Evolutionary conservation across 1,284 basidiomycete species (phyloP), one percentile per base, ranked within the genome.

Genomic region (Apiotrichum laibachii): DNA sequence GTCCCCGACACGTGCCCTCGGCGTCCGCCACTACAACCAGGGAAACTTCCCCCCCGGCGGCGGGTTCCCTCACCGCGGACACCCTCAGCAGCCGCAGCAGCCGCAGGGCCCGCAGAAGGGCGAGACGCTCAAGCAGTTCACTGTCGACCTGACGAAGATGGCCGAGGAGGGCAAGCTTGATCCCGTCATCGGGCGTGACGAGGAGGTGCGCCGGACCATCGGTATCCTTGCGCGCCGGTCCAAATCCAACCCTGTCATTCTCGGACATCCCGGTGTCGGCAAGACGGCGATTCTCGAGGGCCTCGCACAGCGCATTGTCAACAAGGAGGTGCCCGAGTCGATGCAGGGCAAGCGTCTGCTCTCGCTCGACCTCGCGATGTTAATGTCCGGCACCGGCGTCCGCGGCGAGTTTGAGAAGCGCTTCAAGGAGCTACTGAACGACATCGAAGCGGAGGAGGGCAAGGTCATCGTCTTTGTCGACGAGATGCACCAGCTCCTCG

Each of bases 241-340:
- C 1, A 92, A 93, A 76, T 89, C 86, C 15, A 94, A 94, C 71
- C 92, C 92, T 5, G 90, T 94, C 4, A 68, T 83, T 18, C 72
- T 82, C 11, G 81, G 81, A 26, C 69, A 73, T 21, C 89, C 90
- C 10, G 89, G 89, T 65, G 89, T 92, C 9, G 90, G 92, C 0
- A 95, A 95, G 78, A 95, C 93, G 0, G 91, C 93, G 0, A 92
- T 97, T 59, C 78, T 95, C 39, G 94, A 97, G 79, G 93, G 77
- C 34, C 61, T 97, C 15, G 93, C 92, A 0, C 88, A 86, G 68
- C 82, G 92, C 16, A 93, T 97, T 60, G 86, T 95, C 1, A 85
- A 89, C 9, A 89, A 88, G 71, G 92, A 96, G 73, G 92, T 96
- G 2, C 93, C 94, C 13, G 92, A 92, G 81, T 88, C 89, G 59